Percentiles rank a stretch among this genome's conserved stretches.
Conservation (phyloP, 2,329 filamentous ascomycete species). For the Lecanoromycetidae sp. region DNA sequence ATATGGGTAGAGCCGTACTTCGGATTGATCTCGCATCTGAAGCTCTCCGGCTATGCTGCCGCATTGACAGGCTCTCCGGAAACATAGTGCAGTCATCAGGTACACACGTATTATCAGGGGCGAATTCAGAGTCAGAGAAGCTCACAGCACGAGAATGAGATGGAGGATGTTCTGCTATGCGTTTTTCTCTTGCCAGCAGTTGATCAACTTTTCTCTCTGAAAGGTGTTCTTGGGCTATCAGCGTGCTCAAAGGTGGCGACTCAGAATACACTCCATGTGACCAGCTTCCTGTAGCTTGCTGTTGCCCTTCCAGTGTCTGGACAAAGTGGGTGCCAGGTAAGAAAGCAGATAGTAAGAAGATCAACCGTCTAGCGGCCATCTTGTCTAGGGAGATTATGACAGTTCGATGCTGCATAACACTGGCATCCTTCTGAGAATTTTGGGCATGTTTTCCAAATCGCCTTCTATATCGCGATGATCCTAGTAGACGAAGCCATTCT, state of each 20-base stretch:
- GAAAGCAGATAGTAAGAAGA: constrained; percentile 48
- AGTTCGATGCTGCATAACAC: constrained; percentile 40
- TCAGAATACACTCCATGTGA: constrained; percentile 41
- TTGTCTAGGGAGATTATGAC: constrained; percentile 47
- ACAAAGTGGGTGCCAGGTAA: constrained; percentile 38
- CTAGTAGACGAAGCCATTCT: constrained; percentile 45
- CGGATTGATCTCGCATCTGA: constrained; percentile 33
- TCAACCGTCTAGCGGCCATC: constrained; percentile 45
- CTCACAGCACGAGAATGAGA: constrained; percentile 13
- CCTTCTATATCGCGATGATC: constrained; percentile 42
- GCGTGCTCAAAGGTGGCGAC: constrained; percentile 38
- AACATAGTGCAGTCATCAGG: too few relatives aligned
- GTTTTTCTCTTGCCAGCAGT: constrained; percentile 36
- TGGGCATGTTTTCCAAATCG: constrained; percentile 41
- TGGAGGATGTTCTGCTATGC: constrained; percentile 15
- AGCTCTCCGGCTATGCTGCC: constrained; percentile 20
- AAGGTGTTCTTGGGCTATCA: constrained; percentile 40
- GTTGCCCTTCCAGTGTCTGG: constrained; percentile 28
- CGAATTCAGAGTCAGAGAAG: constrained; percentile 8
- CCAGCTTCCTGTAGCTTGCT: constrained; percentile 31
- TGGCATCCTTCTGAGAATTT: constrained; percentile 34
- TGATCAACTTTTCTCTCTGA: constrained; percentile 43
- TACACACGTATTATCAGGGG: constrained; percentile 26
- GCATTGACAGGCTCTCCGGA: too few relatives aligned
- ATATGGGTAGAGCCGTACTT: constrained; percentile 34